Conservation (phyloP, 306 rosid species). For the Cicer pinnatifidum region DNA sequence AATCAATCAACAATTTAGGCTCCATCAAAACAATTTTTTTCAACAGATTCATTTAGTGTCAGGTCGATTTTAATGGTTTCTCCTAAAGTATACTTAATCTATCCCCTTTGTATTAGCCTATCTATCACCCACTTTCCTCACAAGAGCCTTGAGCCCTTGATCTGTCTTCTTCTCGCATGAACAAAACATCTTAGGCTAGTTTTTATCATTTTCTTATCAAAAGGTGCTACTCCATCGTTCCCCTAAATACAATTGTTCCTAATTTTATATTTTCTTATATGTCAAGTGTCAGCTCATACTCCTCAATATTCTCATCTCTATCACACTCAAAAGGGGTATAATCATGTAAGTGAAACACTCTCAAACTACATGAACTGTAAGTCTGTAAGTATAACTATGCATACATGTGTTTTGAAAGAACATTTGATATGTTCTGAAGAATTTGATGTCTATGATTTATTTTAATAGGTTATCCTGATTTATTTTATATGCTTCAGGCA, state of each 20-base stretch:
- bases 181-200: constrained; percentile 22
- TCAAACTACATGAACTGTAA: constrained; percentile 20
- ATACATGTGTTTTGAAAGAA: constrained; percentile 13
- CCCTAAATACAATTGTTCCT: background rate
- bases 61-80: constrained; percentile 19
- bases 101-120: constrained; percentile 15
- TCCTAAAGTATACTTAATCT: constrained; percentile 19
- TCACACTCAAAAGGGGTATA: constrained; percentile 1
- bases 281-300: background rate
- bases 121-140: constrained; percentile 28
- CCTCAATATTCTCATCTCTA: constrained; percentile 6
- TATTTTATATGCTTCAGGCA: constrained; percentile 63
- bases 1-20: constrained; percentile 30
- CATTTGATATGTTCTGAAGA: constrained; percentile 37
- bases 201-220: constrained; percentile 29
- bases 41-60: constrained; percentile 10
- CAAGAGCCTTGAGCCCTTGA: background rate
- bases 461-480: constrained; percentile 40
- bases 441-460: constrained; percentile 30
- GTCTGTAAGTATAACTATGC: constrained; percentile 19
- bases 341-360: constrained; percentile 28
- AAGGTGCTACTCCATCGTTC: constrained; percentile 8
- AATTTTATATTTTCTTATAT: constrained; percentile 6
- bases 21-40: background rate
- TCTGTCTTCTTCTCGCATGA: constrained; percentile 33